phyloP scores from a whole-genome alignment of 1,284 basidiomycete species.

The Gomphus bonarii region DNA sequence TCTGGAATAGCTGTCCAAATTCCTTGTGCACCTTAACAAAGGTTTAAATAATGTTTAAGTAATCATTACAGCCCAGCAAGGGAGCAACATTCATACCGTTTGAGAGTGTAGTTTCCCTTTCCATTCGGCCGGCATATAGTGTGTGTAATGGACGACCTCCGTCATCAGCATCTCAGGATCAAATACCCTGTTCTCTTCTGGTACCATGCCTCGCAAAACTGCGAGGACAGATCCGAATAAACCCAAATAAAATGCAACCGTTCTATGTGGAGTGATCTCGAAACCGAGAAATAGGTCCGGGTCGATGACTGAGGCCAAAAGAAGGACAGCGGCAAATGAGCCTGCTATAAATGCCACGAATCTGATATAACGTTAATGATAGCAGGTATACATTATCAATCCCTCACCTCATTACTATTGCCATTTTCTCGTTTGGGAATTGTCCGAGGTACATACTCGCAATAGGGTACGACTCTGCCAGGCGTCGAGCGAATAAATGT shows the following conservation, averaged over 20 bases:
- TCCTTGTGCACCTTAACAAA: conserved; percentile 69
- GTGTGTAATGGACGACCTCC: conserved; percentile 87
- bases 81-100: conserved; percentile 36
- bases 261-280: conserved; percentile 88
- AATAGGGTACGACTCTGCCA: conserved; percentile 80
- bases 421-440: conserved; percentile 91
- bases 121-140: conserved; percentile 94
- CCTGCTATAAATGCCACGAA: conserved; percentile 95
- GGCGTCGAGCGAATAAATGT: conserved; percentile 80
- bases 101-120: conserved; percentile 83
- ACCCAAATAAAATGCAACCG: conserved; percentile 87
- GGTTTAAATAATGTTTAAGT: not conserved
- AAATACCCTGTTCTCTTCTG: conserved; percentile 87
- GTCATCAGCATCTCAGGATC: conserved; percentile 89
- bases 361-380: conserved; percentile 28
- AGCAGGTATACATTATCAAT: conserved; percentile 2
- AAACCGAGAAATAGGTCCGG: conserved; percentile 90
- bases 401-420: conserved; percentile 76
- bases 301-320: conserved; percentile 85
- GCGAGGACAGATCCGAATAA: conserved; percentile 85
- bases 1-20: conserved; percentile 82
- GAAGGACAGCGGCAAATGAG: conserved; percentile 90
- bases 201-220: conserved; percentile 89
- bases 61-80: conserved; percentile 6
- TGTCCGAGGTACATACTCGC: conserved; percentile 96